Conservation (phyloP, 129 eudicot genomes). For the Artemisia annua region DNA sequence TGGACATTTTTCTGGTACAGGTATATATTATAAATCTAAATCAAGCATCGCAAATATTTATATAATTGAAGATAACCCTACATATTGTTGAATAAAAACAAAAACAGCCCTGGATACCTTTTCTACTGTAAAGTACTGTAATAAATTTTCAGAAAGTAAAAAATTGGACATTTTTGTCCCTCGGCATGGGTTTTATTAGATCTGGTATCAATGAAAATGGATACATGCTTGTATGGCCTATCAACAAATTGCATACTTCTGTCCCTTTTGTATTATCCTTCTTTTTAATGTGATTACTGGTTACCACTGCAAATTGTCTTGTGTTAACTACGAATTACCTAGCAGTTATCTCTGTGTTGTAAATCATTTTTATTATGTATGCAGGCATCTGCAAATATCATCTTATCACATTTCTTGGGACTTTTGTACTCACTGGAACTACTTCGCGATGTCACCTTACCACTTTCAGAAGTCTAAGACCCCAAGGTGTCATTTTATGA, state of each 20-base stretch:
- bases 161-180: no score
- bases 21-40: constrained; percentile 40
- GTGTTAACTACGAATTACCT: background rate
- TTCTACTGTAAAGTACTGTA: no score
- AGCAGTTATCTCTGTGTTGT: background rate
- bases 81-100: no score
- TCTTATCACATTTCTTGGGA: constrained; percentile 80
- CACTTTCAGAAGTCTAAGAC: constrained; percentile 45
- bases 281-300: background rate
- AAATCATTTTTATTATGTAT: background rate
- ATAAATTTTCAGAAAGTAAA: no score
- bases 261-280: no score
- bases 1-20: constrained; percentile 95
- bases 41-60: background rate
- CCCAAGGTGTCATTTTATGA: constrained; percentile 3
- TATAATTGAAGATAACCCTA: no score
- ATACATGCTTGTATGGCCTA: no score
- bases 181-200: no score
- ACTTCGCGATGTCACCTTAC: constrained; percentile 70
- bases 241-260: no score
- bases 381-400: constrained; percentile 85
- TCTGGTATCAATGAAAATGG: no score
- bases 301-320: background rate
- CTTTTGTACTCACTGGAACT: constrained; percentile 73
- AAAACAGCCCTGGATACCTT: no score